These are phyloP conservation scores for Magnolia changhungtana DNA, from an alignment of 164 flowering plant species.

Conservation along the genomic window DNA sequence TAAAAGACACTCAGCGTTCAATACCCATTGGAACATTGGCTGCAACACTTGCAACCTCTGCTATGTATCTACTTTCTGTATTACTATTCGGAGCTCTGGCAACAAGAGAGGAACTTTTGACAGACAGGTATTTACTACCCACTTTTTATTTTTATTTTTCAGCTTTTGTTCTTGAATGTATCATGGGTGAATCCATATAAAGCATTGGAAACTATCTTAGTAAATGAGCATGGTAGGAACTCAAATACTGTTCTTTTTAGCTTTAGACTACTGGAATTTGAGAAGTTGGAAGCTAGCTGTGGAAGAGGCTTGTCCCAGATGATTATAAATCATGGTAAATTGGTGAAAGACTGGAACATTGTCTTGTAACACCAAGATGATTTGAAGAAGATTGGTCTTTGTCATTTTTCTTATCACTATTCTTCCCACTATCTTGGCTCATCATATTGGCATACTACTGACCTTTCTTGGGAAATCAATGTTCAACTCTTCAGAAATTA, in stretches of 20 bases:
- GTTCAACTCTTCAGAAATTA: neutral
- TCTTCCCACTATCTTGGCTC: neutral
- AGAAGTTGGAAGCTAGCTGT: neutral
- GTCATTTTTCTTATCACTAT: neutral
- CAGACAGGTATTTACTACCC: constrained; percentile 64
- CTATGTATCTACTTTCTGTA: constrained; percentile 70
- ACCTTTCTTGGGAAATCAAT: neutral
- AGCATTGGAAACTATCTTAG: neutral
- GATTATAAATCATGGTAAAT: neutral
- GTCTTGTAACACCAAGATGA: neutral
- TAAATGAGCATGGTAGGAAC: neutral
- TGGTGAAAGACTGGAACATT: neutral
- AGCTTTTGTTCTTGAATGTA: neutral
- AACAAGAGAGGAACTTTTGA: constrained; percentile 80
- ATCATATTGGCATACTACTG: neutral
- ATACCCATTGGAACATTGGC: constrained; percentile 95
- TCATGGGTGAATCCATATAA: neutral
- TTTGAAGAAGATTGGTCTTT: neutral
- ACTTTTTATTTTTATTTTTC: neutral
- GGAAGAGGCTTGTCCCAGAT: neutral
- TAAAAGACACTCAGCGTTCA: constrained; percentile 94
- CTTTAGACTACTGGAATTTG: neutral
- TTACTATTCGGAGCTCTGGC: constrained; percentile 92
- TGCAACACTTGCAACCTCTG: constrained; percentile 81
- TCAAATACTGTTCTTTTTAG: too few species aligned